Conservation (phyloP, 2,329 filamentous ascomycete species). For the Clarireedia monteithiana region DNA sequence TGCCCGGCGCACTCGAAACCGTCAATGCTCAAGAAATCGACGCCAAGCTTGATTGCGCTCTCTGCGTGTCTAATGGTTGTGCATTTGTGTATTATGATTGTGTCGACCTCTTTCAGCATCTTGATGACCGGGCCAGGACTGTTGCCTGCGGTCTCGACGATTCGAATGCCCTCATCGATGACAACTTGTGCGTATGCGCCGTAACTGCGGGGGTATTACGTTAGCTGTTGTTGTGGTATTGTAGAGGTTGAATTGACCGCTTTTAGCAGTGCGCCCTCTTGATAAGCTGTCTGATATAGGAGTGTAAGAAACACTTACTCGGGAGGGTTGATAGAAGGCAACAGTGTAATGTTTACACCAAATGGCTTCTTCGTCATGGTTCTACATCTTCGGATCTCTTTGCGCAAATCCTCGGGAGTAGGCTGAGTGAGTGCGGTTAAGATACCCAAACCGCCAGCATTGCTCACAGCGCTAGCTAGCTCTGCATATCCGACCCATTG, state of each 20-base stretch:
- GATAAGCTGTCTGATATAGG: too few relatives aligned
- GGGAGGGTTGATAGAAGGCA: slow-evolving; percentile 81
- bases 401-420: slow-evolving; percentile 81
- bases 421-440: slow-evolving; percentile 89
- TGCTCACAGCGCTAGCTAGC: slow-evolving; percentile 67
- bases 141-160: slow-evolving; percentile 92
- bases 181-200: slow-evolving; percentile 83
- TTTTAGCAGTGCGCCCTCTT: too few relatives aligned
- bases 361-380: slow-evolving; percentile 74
- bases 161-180: slow-evolving; percentile 84
- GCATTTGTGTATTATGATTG: slow-evolving; percentile 90
- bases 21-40: slow-evolving; percentile 94
- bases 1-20: slow-evolving; percentile 94
- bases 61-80: slow-evolving; percentile 91
- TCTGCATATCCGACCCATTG: slow-evolving; percentile 79
- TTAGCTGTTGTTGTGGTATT: background rate
- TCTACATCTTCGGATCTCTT: slow-evolving; percentile 84
- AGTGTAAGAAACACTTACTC: slow-evolving; percentile 37
- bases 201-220: slow-evolving; percentile 40
- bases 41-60: slow-evolving; percentile 85
- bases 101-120: slow-evolving; percentile 72
- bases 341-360: slow-evolving; percentile 89
- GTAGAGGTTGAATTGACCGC: too few relatives aligned
- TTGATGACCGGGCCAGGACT: slow-evolving; percentile 83
- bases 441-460: slow-evolving; percentile 76